phyloP scores from a whole-genome alignment of 768 basidiomycete species.

The Xerocomus spinulosus region DNA sequence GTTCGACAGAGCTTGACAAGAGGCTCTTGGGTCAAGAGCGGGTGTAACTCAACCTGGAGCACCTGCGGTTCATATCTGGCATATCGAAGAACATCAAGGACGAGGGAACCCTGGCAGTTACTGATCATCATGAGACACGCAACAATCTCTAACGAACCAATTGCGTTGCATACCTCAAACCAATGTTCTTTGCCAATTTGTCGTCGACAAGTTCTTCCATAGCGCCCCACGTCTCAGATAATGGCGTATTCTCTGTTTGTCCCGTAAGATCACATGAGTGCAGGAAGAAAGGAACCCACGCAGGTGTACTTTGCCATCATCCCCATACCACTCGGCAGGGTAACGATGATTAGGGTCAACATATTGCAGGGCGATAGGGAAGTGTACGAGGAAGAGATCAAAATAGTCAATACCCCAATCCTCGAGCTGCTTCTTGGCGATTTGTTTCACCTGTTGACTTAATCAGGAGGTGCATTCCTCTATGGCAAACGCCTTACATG shows the following conservation, averaged over 20 bases:
- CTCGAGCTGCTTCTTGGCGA: conserved; percentile 60
- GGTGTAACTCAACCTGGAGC: conserved; percentile 58
- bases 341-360: conserved; percentile 73
- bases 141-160: not conserved
- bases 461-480: not conserved
- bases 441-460: conserved; percentile 44
- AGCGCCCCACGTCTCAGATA: conserved; percentile 79
- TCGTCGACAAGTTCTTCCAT: conserved; percentile 77
- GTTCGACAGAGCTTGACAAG: conserved; percentile 41
- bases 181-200: conserved; percentile 73
- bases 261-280: not conserved
- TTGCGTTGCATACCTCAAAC: conserved; percentile 49
- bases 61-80: conserved; percentile 60
- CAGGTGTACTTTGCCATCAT: conserved; percentile 64
- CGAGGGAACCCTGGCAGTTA: conserved; percentile 67
- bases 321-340: conserved; percentile 79
- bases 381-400: conserved; percentile 79
- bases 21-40: conserved; percentile 48
- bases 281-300: conserved; percentile 36
- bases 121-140: conserved; percentile 32
- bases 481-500: conserved; percentile 42
- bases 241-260: conserved; percentile 53
- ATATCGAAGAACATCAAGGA: conserved; percentile 76
- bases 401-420: conserved; percentile 86
- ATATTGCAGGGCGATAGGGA: conserved; percentile 78